Evolutionary conservation across 768 basidiomycete genomes (phyloP).

Genomic region (Mycena metata): DNA sequence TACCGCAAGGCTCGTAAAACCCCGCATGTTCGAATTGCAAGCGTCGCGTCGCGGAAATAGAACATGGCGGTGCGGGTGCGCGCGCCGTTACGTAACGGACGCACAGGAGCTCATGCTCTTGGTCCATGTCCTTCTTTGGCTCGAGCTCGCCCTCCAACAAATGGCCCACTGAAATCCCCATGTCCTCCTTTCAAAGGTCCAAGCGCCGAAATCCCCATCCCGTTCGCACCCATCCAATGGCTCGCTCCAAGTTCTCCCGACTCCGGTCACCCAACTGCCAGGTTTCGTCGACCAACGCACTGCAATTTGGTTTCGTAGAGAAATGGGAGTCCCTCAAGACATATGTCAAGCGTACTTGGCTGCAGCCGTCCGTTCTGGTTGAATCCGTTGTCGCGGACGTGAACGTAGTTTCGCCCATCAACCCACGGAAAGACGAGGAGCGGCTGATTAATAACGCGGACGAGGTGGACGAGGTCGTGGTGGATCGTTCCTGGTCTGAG

Average conservation of each 20-base stretch:
- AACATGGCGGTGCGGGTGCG: background rate
- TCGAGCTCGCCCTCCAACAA: conserved; percentile 1
- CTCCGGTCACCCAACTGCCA: conserved; percentile 17
- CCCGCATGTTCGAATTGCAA: no score
- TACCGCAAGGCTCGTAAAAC: no score
- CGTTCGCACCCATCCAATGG: conserved; percentile 3
- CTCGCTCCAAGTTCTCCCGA: conserved; percentile 17
- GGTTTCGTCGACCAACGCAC: background rate
- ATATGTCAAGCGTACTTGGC: conserved; percentile 34
- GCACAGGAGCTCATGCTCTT: background rate
- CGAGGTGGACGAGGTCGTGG: conserved; percentile 69
- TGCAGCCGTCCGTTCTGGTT: conserved; percentile 25
- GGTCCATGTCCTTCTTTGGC: background rate
- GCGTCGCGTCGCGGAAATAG: no score
- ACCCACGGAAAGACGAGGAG: conserved; percentile 1
- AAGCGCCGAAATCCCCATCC: conserved; percentile 14
- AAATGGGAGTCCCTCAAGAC: conserved; percentile 16
- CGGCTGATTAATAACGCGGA: conserved; percentile 42
- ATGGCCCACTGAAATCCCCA: conserved; percentile 27
- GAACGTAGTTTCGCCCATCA: background rate
- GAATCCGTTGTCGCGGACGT: conserved; percentile 15
- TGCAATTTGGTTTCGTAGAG: conserved; percentile 4
- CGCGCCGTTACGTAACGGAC: conserved; percentile 14
- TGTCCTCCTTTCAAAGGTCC: background rate
- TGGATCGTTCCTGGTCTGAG: conserved; percentile 67